Conservation (phyloP, 2,329 filamentous ascomycete genomes). For the Fonsecaea erecta region DNA sequence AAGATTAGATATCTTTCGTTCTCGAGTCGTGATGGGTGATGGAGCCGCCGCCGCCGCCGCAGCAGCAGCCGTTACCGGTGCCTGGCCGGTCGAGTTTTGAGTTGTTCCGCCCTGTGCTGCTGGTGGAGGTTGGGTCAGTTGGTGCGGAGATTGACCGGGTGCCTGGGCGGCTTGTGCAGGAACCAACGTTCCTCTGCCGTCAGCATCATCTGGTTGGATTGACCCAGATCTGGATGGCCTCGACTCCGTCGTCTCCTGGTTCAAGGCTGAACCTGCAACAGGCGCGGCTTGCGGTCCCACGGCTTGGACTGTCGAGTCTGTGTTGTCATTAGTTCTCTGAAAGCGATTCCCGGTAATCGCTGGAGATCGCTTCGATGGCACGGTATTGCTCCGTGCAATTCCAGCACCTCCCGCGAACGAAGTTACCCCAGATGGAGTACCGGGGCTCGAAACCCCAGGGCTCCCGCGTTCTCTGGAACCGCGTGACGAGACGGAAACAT, state of each 20-base stretch:
- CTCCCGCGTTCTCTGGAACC: slow-evolving; percentile 71
- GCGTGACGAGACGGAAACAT: slow-evolving; percentile 90
- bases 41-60: slow-evolving; percentile 27
- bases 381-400: slow-evolving; percentile 83
- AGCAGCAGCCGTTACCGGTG: slow-evolving; percentile 2
- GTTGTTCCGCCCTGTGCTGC: neutral
- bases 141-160: slow-evolving; percentile 13
- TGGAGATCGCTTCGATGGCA: slow-evolving; percentile 88
- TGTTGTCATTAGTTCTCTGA: slow-evolving; percentile 48
- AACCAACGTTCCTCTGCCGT: slow-evolving; percentile 2
- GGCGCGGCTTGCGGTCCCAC: slow-evolving; percentile 15
- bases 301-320: slow-evolving; percentile 22
- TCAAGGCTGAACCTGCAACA: slow-evolving; percentile 11
- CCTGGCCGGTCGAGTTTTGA: neutral
- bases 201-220: slow-evolving; percentile 25
- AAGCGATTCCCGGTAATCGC: slow-evolving; percentile 71
- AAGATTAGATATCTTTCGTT: slow-evolving; percentile 70
- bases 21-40: slow-evolving; percentile 61
- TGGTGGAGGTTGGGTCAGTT: slow-evolving; percentile 12
- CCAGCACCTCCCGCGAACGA: slow-evolving; percentile 53
- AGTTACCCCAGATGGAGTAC: slow-evolving; percentile 57
- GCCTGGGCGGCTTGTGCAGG: slow-evolving; percentile 8
- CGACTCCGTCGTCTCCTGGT: slow-evolving; percentile 17
- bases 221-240: slow-evolving; percentile 30
- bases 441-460: slow-evolving; percentile 71